Conservation (phyloP, 371 early-diverging fungal genomes). For the Circinella umbellata region DNA sequence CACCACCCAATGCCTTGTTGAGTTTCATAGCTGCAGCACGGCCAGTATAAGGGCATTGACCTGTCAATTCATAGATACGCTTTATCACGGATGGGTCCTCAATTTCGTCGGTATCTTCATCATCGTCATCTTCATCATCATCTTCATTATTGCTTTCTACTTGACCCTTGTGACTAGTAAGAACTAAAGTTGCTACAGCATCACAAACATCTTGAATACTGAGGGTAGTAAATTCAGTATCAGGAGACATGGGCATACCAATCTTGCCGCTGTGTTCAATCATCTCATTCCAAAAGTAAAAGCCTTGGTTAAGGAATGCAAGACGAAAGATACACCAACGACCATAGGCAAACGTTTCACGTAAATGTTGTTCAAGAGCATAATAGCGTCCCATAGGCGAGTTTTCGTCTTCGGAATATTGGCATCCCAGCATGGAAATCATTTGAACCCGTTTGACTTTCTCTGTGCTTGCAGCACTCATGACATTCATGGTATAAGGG, state of each 20-base stretch:
- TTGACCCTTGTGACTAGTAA: slow-evolving; percentile 17
- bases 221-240: slow-evolving; percentile 5
- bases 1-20: slow-evolving; percentile 12
- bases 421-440: slow-evolving; percentile 9
- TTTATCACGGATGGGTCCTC: slow-evolving; percentile 9
- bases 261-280: slow-evolving; percentile 14
- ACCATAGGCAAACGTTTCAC: slow-evolving; percentile 15
- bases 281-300: slow-evolving; percentile 24
- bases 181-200: slow-evolving; percentile 15
- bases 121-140: slow-evolving; percentile 9
- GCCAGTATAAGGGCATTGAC: slow-evolving; percentile 13
- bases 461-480: slow-evolving; percentile 10
- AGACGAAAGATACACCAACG: slow-evolving; percentile 25
- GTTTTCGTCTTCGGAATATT: background rate
- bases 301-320: slow-evolving; percentile 10
- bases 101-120: background rate
- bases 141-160: background rate
- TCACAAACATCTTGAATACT: slow-evolving; percentile 22
- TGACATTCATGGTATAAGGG: background rate
- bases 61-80: slow-evolving; percentile 22
- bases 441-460: slow-evolving; percentile 18
- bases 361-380: slow-evolving; percentile 16
- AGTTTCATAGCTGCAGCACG: slow-evolving; percentile 7
- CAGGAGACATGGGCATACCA: slow-evolving; percentile 21
- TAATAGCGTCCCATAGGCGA: slow-evolving; percentile 7